Base-by-base conservation (phyloP, 2,329 filamentous ascomycete species). In the Neonectria hederae region DNA sequence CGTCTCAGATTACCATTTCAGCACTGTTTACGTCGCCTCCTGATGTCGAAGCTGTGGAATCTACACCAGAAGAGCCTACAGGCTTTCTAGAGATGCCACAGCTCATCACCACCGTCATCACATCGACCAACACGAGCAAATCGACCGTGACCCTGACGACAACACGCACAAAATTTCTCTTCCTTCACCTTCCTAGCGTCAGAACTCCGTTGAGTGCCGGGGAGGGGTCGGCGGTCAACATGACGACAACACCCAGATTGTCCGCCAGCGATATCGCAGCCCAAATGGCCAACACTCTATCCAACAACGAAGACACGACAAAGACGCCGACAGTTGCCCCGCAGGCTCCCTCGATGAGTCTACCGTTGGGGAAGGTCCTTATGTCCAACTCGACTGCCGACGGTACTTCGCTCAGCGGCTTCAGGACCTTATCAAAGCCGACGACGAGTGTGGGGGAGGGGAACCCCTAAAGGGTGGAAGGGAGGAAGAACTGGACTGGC, bases 371-470 rank as follows among this genome's bases (percentile, higher is more conserved):
- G 19, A 54, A 53, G 14, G 49, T 62, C 14, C 35, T 21, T 2
- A 9, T 26, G 21, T 42, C 42, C 19, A 70, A 65, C 10, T 40
- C 49, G 9, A 65, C 67, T 17, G 40, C 43, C 40, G 60, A 56
- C 43, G 22, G 54, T 13, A 45, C 67, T 10, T 28, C 56, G 21
- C 57, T 54, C 30, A 74, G 64, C 28, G 69, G 72, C 5, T 76
- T 76, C 62, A 66, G 45, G 43, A 76, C 75, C 10, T 54, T 75
- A 26, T 63, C 68, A 3, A 71, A 68, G 43, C 58, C 58, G 38
- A 72, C 70, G 4, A 63, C 32, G 8, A 73, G 65, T 60, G 55
- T 63, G 35, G 57, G 42, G 24, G 71, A 71, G 59, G 59, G 60
- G 38, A 43, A 38, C 24, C 54, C 51, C 48, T 46, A 28, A 61